Conservation (phyloP, 2,329 filamentous ascomycete genomes). For the Cladobotryum mycophilum region DNA sequence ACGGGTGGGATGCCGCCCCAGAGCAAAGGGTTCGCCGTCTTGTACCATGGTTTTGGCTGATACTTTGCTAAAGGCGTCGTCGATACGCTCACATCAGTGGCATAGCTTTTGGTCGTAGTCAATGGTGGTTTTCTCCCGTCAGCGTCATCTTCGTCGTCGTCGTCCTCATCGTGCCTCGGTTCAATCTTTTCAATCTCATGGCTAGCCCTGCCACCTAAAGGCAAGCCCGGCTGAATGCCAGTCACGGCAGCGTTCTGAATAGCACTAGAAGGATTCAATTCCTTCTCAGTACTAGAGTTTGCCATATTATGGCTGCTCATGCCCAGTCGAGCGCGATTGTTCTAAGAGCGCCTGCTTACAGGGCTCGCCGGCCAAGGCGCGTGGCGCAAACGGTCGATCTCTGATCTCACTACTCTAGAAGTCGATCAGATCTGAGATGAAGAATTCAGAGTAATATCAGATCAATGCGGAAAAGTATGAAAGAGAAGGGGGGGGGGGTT, state of each 20-base stretch:
- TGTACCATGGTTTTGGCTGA: constrained; percentile 55
- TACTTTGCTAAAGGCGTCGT: constrained; percentile 30
- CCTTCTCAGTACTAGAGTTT: constrained; percentile 8
- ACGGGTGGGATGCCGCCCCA: constrained; percentile 53
- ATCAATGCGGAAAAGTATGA: background rate
- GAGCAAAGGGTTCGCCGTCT: constrained; percentile 53
- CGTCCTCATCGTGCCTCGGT: constrained; percentile 3
- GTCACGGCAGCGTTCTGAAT: background rate
- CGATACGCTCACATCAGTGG: constrained; percentile 46
- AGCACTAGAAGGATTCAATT: constrained; percentile 1
- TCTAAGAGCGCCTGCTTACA: background rate
- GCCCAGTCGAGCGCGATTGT: background rate
- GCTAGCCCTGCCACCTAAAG: constrained; percentile 2
- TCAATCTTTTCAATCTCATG: constrained; percentile 6
- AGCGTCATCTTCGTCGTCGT: constrained; percentile 4
- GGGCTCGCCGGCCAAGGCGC: background rate
- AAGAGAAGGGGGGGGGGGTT: too few species aligned
- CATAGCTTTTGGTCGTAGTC: constrained; percentile 38
- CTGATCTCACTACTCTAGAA: constrained; percentile 2
- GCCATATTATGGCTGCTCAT: constrained; percentile 4
- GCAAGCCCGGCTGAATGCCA: constrained; percentile 2
- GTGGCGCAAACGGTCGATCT: constrained; percentile 7
- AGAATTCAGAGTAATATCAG: background rate
- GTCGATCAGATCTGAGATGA: background rate
- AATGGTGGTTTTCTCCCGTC: background rate